Evolutionary conservation across 1,284 basidiomycete species (phyloP).

Genomic region (Pisolithus thermaeus): DNA sequence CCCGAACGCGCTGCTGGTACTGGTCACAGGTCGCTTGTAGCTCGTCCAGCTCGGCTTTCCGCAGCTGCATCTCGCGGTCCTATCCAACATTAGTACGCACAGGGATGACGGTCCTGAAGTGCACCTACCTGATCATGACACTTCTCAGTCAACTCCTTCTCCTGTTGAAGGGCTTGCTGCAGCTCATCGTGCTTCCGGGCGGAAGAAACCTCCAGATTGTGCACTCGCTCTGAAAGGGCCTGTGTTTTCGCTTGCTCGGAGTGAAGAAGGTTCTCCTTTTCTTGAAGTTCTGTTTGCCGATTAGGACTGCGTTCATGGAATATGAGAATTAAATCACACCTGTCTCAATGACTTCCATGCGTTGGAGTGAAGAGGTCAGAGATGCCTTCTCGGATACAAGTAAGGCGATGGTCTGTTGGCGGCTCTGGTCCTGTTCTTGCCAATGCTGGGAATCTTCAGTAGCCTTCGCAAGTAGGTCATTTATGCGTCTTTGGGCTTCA

Average conservation of each 20-base stretch:
- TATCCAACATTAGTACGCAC: conserved; percentile 20
- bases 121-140: conserved; percentile 54
- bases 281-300: conserved; percentile 39
- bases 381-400: conserved; percentile 67
- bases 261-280: conserved; percentile 38
- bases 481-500: conserved; percentile 15
- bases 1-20: conserved; percentile 52
- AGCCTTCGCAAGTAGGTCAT: conserved; percentile 13
- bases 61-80: conserved; percentile 69
- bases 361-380: conserved; percentile 48
- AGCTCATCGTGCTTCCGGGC: conserved; percentile 37
- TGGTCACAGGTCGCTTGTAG: conserved; percentile 48
- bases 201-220: conserved; percentile 36
- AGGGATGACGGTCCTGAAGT: not conserved
- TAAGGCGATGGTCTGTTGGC: conserved; percentile 58
- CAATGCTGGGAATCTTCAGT: conserved; percentile 12
- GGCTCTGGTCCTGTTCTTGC: conserved; percentile 40
- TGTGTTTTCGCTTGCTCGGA: conserved; percentile 37
- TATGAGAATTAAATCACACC: conserved; percentile 31
- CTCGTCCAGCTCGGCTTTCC: conserved; percentile 48
- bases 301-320: not conserved
- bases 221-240: conserved; percentile 37
- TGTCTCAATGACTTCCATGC: conserved; percentile 43
- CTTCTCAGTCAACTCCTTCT: conserved; percentile 53
- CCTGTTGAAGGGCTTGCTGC: conserved; percentile 31